Evolutionary conservation across 2,329 filamentous ascomycete genomes (phyloP).

Genomic region (Penicillium capsulatum): DNA sequence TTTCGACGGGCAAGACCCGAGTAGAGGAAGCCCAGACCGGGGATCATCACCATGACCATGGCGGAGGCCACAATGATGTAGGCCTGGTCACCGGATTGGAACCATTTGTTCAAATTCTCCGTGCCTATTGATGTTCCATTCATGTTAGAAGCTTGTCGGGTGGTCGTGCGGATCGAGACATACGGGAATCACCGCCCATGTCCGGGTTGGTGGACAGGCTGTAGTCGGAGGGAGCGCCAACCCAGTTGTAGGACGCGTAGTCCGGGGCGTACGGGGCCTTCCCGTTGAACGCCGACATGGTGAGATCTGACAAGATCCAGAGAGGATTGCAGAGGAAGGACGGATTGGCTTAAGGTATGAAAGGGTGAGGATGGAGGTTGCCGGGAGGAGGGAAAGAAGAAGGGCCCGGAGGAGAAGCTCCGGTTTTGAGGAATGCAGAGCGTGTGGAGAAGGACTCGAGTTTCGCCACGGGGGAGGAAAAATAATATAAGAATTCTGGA

Average conservation of each 20-base stretch:
- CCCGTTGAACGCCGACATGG: conserved; percentile 30
- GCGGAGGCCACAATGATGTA: conserved; percentile 86
- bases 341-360: background rate
- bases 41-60: conserved; percentile 96
- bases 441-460: conserved; percentile 13
- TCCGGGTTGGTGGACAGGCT: conserved; percentile 49
- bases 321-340: conserved; percentile 1
- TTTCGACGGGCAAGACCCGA: conserved; percentile 96
- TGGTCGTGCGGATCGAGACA: conserved; percentile 34
- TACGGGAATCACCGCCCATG: conserved; percentile 74
- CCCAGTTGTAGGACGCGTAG: conserved; percentile 50
- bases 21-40: conserved; percentile 95
- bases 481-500: conserved; percentile 23
- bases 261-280: conserved; percentile 35
- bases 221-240: conserved; percentile 44
- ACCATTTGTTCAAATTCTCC: conserved; percentile 96
- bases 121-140: conserved; percentile 54
- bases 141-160: background rate
- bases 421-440: conserved; percentile 6
- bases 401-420: background rate
- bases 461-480: conserved; percentile 20
- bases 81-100: conserved; percentile 82
- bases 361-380: conserved; percentile 3
- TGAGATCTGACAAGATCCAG: conserved; percentile 2
- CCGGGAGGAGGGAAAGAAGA: background rate